Evolutionary conservation across 352 stramenopile genomes (phyloP).

Genomic region (Saprolegnia parasitica): DNA sequence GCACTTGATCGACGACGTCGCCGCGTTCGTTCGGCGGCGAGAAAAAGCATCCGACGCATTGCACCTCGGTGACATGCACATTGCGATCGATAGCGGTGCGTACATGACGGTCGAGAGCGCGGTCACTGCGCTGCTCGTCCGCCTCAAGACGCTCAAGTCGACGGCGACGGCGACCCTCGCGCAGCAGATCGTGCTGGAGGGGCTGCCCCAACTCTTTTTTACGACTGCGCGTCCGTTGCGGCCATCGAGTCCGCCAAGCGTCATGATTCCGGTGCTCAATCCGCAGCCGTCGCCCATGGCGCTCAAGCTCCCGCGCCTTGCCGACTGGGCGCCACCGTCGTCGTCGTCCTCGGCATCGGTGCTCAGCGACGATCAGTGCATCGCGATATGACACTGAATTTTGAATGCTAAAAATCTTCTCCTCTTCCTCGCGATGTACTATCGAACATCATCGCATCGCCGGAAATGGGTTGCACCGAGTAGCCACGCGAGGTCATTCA

Average conservation of each 20-base stretch:
- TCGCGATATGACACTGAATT: not conserved
- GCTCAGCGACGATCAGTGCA: not conserved
- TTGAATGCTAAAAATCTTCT: too few species aligned
- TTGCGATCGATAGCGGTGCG: slow-evolving; percentile 8
- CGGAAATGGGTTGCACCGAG: too few species aligned
- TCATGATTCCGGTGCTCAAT: not conserved
- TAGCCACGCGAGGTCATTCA: too few species aligned
- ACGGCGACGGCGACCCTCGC: not conserved
- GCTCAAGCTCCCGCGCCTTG: not conserved
- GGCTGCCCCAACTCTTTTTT: not conserved
- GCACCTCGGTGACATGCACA: slow-evolving; percentile 1
- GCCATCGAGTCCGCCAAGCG: not conserved
- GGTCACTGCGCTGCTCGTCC: not conserved
- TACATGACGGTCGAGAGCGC: not conserved
- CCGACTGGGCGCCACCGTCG: not conserved
- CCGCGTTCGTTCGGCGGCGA: not conserved
- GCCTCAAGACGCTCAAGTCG: not conserved
- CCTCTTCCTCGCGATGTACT: too few species aligned
- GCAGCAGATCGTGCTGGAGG: not conserved
- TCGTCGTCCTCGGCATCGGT: too few species aligned
- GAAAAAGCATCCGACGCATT: not conserved
- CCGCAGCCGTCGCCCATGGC: not conserved
- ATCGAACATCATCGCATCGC: too few species aligned
- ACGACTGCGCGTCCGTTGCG: not conserved
- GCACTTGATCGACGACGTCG: not conserved